Conservation (phyloP, 495 filamentous ascomycete species). For the Opeltia flavorubescens region DNA sequence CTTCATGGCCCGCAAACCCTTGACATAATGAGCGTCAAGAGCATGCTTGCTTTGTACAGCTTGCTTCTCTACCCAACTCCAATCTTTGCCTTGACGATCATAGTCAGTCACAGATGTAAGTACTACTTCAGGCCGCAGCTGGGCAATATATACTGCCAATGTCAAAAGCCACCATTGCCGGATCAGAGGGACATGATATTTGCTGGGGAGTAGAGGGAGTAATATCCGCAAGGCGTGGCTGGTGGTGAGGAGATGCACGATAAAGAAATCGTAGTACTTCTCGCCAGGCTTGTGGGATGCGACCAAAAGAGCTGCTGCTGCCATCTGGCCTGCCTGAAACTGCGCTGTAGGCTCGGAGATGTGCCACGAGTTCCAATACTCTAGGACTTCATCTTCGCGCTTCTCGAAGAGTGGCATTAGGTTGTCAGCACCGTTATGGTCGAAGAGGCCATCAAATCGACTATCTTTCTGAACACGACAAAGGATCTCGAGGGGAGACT, state of each 20-base stretch:
- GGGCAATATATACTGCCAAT: constrained; percentile 60
- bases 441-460: constrained; percentile 36
- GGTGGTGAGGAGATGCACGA: constrained; percentile 66
- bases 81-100: constrained; percentile 48
- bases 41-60: constrained; percentile 50
- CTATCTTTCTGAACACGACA: constrained; percentile 29
- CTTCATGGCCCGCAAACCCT: constrained; percentile 62
- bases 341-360: constrained; percentile 43
- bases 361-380: constrained; percentile 73
- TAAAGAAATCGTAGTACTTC: constrained; percentile 65
- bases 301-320: constrained; percentile 58
- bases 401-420: constrained; percentile 45
- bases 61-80: constrained; percentile 59
- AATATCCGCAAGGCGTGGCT: constrained; percentile 79
- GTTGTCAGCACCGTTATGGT: constrained; percentile 38
- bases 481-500: constrained; percentile 46
- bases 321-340: constrained; percentile 65
- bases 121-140: constrained; percentile 55
- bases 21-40: constrained; percentile 71
- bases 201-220: constrained; percentile 59
- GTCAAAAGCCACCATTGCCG: constrained; percentile 82
- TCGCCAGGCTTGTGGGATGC: constrained; percentile 32
- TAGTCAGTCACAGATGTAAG: constrained; percentile 39
- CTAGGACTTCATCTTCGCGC: constrained; percentile 46
- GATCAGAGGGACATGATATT: constrained; percentile 57